Base-by-base conservation (phyloP, 2,329 filamentous ascomycete genomes). In the Bipolaris zeicola region DNA sequence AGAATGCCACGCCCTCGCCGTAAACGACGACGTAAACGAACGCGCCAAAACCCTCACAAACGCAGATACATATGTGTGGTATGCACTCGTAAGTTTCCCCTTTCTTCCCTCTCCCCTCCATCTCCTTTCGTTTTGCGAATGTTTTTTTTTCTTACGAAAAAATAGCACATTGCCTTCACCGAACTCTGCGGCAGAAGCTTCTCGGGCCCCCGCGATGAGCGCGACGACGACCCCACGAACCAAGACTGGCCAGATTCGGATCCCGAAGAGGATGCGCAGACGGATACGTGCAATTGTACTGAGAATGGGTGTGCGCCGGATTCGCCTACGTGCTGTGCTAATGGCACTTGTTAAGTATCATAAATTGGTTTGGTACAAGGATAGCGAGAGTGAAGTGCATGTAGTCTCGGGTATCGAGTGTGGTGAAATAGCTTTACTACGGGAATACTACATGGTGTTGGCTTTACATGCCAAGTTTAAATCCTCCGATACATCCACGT, bases 401-500 rank as follows among this genome's bases (percentile, higher is more conserved):
- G 28, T 31, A 31, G 28, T 31, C 28, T 5, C 11, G 28, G 3
- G 11, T 31, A 31, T 13, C 28, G 3, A 13, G 4, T 31, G 28
- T 10, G 10, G 4, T 31, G 2, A 1, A 1, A 11, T 31, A 5
- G 28, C 1, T 31, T 31, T 13, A 4, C 4, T 31, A 31, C 7
- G 3, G 4, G 3, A 31, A 13, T 28, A 28, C 28, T 28, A 28
- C 7, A 31, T 31, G 10, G 10, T 13, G 10, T 13, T 31, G 28
- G 1, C 14, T 6, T 18, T 16, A 38, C 22, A 44, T 16, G 18
- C 33, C 41, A 1, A 74, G 55, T 55, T 76, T 77, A 61, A 77
- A 77, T 0, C 73, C 71, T 3, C 74, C 75, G 2, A 63, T 62
- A 47, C 70, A 71, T 20, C 66, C 68, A n/a, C 53, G 63, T 58